phyloP scores from a whole-genome alignment of 495 filamentous ascomycete species.

The Podospora bellae-mahoneyi region DNA sequence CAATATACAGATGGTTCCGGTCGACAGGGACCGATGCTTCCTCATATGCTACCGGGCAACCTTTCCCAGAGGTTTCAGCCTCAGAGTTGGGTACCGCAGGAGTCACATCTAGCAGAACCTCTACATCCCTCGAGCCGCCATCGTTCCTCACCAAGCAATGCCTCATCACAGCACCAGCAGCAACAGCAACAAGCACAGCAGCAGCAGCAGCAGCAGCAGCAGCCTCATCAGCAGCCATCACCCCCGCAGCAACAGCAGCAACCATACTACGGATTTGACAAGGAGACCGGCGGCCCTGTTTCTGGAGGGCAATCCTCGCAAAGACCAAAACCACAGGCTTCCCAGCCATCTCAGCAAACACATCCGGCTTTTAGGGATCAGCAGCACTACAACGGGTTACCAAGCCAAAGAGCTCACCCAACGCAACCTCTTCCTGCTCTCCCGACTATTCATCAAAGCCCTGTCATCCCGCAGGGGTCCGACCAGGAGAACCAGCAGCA shows the following conservation, averaged over 20 bases:
- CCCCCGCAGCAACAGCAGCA: constrained; percentile 13
- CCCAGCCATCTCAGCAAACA: constrained; percentile 10
- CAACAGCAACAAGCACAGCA: background rate
- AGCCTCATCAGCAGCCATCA: background rate
- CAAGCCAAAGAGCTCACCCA: constrained; percentile 16
- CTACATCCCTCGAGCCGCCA: constrained; percentile 40
- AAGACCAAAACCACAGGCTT: constrained; percentile 15
- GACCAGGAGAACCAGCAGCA: constrained; percentile 33
- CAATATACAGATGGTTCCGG: constrained; percentile 16
- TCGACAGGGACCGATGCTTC: constrained; percentile 20
- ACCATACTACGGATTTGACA: constrained; percentile 40
- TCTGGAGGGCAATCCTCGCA: constrained; percentile 15
- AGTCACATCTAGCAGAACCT: constrained; percentile 45
- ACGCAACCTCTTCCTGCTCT: constrained; percentile 20
- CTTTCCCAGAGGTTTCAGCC: constrained; percentile 29
- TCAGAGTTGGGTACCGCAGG: constrained; percentile 43
- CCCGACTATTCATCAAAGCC: constrained; percentile 20
- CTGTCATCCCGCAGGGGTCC: constrained; percentile 2
- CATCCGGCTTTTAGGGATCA: constrained; percentile 15
- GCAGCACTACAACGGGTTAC: constrained; percentile 5
- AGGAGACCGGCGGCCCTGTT: constrained; percentile 39
- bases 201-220: background rate
- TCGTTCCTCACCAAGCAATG: constrained; percentile 35
- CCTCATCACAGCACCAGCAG: constrained; percentile 28
- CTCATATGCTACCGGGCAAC: constrained; percentile 28